Conservation (phyloP, 352 stramenopile species). For the Blastocystis sp. region DNA sequence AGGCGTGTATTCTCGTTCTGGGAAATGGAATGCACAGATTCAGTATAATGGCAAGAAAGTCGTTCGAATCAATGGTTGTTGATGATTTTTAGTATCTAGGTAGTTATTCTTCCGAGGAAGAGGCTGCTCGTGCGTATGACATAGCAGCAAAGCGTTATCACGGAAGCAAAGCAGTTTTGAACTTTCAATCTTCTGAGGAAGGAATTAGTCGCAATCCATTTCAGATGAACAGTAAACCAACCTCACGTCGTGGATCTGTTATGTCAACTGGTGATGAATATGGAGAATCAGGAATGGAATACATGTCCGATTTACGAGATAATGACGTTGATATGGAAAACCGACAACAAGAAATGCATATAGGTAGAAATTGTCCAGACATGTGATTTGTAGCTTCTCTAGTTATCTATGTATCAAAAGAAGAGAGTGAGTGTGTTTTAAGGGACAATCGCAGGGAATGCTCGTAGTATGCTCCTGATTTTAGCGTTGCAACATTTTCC, state of each 20-base stretch:
- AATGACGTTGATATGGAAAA: not conserved
- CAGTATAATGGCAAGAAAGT: slow-evolving; percentile 62
- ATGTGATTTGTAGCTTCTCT: not conserved
- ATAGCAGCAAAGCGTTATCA: slow-evolving; percentile 54
- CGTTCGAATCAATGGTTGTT: not conserved
- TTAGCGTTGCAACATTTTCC: slow-evolving; percentile 3
- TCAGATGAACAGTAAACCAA: slow-evolving; percentile 56
- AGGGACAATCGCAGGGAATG: not conserved
- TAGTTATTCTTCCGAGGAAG: slow-evolving; percentile 41
- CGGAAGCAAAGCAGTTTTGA: slow-evolving; percentile 47
- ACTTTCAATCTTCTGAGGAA: slow-evolving; percentile 5
- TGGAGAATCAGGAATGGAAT: not conserved
- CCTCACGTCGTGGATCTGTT: not conserved
- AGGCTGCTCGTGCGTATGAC: slow-evolving; percentile 41
- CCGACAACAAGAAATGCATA: not conserved
- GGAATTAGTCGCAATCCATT: slow-evolving; percentile 17
- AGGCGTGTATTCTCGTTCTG: slow-evolving; percentile 45
- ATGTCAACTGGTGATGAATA: not conserved
- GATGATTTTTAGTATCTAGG: slow-evolving; percentile 16
- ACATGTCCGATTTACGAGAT: not conserved
- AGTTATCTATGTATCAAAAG: not conserved
- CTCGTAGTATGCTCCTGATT: not conserved
- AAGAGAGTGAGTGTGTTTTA: not conserved
- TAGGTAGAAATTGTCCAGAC: not conserved
- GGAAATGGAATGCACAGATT: slow-evolving; percentile 63